phyloP scores from a whole-genome alignment of 164 flowering plant genomes.

The Protea cynaroides region DNA sequence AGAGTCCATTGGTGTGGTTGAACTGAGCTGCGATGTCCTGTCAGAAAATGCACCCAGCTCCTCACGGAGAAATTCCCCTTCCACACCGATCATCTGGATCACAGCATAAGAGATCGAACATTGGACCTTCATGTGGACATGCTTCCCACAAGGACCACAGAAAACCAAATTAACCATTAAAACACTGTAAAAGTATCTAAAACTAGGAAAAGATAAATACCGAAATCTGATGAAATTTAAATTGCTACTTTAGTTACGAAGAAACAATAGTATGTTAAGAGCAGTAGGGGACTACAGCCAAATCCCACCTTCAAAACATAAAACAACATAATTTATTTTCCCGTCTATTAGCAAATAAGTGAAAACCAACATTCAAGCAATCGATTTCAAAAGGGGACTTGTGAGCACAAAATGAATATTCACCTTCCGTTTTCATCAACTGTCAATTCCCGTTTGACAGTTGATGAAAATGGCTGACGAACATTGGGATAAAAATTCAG shows the following conservation, averaged over 20 bases:
- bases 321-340: neutral
- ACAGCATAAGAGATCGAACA: constrained; percentile 88
- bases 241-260: neutral
- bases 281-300: neutral
- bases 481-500: too few species aligned
- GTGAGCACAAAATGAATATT: neutral
- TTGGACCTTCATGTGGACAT: constrained; percentile 96
- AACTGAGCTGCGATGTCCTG: constrained; percentile 77
- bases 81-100: constrained; percentile 91
- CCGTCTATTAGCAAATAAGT: too few species aligned
- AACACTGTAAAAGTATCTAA: neutral
- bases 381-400: neutral
- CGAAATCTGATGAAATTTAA: neutral
- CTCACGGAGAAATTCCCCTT: constrained; percentile 86
- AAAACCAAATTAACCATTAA: neutral
- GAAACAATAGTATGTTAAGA: neutral
- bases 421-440: neutral
- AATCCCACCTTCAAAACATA: neutral
- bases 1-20: constrained; percentile 81
- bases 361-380: too few species aligned
- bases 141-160: neutral
- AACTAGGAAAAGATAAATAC: neutral
- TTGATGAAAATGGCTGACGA: too few species aligned
- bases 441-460: neutral
- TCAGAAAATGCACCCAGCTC: constrained; percentile 86